Evolutionary conservation across 2,329 filamentous ascomycete genomes (phyloP).

Genomic region (Aspergillus neoniger): DNA sequence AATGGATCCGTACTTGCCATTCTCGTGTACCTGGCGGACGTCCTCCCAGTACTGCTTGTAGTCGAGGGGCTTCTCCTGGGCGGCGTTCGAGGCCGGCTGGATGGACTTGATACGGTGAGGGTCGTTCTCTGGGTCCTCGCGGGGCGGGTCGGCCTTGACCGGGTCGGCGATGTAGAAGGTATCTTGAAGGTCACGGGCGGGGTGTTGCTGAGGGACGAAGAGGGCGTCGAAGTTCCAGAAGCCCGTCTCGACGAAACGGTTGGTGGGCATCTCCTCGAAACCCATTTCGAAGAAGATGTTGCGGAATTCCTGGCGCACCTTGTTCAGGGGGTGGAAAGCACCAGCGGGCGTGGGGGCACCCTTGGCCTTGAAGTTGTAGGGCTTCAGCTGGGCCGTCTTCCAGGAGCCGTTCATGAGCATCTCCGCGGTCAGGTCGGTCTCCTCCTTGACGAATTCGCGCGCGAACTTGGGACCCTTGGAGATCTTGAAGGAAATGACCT

Average conservation of each 20-base stretch:
- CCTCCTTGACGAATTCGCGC: slow-evolving; percentile 84
- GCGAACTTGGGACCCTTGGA: slow-evolving; percentile 86
- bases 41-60: slow-evolving; percentile 88
- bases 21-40: slow-evolving; percentile 81
- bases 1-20: slow-evolving; percentile 90
- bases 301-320: slow-evolving; percentile 92
- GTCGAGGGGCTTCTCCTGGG: slow-evolving; percentile 55
- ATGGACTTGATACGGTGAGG: slow-evolving; percentile 44
- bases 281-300: slow-evolving; percentile 99
- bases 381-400: slow-evolving; percentile 89
- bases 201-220: slow-evolving; percentile 96
- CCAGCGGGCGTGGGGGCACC: slow-evolving; percentile 54
- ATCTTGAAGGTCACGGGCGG: slow-evolving; percentile 93
- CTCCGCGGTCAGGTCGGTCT: slow-evolving; percentile 91
- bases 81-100: slow-evolving; percentile 50
- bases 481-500: slow-evolving; percentile 81
- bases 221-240: slow-evolving; percentile 99
- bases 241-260: slow-evolving; percentile 89
- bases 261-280: slow-evolving; percentile 97
- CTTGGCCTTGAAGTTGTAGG: slow-evolving; percentile 74
- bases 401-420: slow-evolving; percentile 85
- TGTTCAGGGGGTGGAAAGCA: slow-evolving; percentile 69
- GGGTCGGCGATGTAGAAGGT: slow-evolving; percentile 98
- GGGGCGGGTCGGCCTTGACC: slow-evolving; percentile 67
- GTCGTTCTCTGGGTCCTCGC: slow-evolving; percentile 54